Percentiles rank a stretch among this genome's conserved stretches.
phyloP scores from a whole-genome alignment of 768 basidiomycete species.

The Lactifluus volemus region DNA sequence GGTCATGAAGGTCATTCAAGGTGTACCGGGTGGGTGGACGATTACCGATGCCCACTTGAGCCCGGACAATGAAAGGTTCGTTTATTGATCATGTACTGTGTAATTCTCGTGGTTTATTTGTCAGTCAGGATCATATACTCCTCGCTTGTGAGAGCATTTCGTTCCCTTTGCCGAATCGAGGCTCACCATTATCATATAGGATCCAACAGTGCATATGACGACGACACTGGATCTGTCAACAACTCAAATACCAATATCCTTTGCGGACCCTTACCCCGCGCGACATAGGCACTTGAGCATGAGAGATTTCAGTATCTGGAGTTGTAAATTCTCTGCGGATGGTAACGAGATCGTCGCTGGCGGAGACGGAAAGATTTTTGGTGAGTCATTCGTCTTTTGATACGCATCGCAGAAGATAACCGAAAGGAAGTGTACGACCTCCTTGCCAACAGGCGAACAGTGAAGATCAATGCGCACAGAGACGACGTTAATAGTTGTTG shows the following conservation, averaged over 20 bases:
- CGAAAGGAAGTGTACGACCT: conserved; percentile 76
- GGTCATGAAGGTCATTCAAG: conserved; percentile 59
- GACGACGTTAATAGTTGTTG: conserved; percentile 95
- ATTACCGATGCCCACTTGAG: conserved; percentile 92
- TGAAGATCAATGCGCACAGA: conserved; percentile 78
- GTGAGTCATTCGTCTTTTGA: conserved; percentile 27
- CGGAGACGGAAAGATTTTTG: conserved; percentile 74
- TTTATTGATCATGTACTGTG: neutral
- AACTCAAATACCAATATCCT: conserved; percentile 52
- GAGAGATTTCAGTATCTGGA: conserved; percentile 74
- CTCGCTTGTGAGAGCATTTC: conserved; percentile 52
- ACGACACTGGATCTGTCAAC: conserved; percentile 55
- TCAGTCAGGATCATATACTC: conserved; percentile 78
- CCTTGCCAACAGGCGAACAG: conserved; percentile 62
- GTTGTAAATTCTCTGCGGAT: conserved; percentile 92
- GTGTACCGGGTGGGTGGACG: conserved; percentile 77
- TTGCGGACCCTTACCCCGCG: conserved; percentile 24
- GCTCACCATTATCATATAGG: conserved; percentile 32
- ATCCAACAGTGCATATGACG: conserved; percentile 66
- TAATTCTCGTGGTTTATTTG: conserved; percentile 4
- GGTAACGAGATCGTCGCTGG: conserved; percentile 94
- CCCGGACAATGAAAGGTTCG: conserved; percentile 75
- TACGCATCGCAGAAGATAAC: neutral
- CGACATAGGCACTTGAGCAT: conserved; percentile 26
- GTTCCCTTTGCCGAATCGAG: neutral